These are phyloP conservation scores for Rosa persica DNA, from an alignment of 306 rosid species.

Conservation along the genomic window DNA sequence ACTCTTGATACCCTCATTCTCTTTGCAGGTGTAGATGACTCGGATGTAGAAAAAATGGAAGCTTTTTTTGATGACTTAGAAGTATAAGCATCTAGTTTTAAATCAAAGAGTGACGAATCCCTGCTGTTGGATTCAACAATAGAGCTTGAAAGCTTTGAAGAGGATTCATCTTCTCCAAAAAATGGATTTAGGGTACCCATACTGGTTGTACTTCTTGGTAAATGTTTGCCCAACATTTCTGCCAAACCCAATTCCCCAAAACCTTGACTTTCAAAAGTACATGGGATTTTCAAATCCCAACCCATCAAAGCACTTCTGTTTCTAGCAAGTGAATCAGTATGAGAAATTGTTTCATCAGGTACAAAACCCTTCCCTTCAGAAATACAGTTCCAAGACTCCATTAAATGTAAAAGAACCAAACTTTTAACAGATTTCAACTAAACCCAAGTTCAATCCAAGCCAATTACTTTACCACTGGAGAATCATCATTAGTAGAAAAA, in stretches of 20 bases:
- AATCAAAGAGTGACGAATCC: slow-evolving; percentile 66
- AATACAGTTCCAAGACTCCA: slow-evolving; percentile 84
- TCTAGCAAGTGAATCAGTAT: slow-evolving; percentile 45
- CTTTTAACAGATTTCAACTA: slow-evolving; percentile 13
- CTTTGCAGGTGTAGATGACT: slow-evolving; percentile 62
- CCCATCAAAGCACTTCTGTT: slow-evolving; percentile 47
- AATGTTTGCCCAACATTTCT: slow-evolving; percentile 54
- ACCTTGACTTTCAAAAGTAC: slow-evolving; percentile 52
- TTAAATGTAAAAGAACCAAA: slow-evolving; percentile 32
- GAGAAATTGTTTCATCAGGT: slow-evolving; percentile 48
- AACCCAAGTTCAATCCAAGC: slow-evolving; percentile 37
- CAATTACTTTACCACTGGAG: neutral
- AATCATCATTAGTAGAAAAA: slow-evolving; percentile 6
- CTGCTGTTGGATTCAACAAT: slow-evolving; percentile 46
- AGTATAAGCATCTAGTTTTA: slow-evolving; percentile 53
- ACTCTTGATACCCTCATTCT: slow-evolving; percentile 48
- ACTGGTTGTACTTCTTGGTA: slow-evolving; percentile 30
- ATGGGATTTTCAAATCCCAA: slow-evolving; percentile 64
- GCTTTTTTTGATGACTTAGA: slow-evolving; percentile 43
- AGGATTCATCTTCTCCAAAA: slow-evolving; percentile 46
- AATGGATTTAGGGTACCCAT: slow-evolving; percentile 34
- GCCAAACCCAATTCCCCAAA: slow-evolving; percentile 60
- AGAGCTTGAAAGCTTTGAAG: slow-evolving; percentile 62
- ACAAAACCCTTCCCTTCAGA: slow-evolving; percentile 61
- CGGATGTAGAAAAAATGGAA: slow-evolving; percentile 56